These are phyloP conservation scores for Tritrichomonas foetus DNA, from an alignment of 208 protist genomes.

Conservation along the genomic window DNA sequence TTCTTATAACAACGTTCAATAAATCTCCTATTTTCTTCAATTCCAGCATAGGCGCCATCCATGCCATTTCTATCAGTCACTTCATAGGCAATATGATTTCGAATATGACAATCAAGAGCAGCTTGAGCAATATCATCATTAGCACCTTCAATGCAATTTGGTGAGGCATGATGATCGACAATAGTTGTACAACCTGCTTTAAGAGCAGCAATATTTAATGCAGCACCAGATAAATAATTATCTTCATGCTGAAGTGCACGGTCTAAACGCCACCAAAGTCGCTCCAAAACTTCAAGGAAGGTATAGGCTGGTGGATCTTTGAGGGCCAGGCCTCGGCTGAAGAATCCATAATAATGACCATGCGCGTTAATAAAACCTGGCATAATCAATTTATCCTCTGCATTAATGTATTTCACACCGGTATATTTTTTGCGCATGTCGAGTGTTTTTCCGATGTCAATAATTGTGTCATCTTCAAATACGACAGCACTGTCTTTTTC, in stretches of 20 bases:
- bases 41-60: neutral
- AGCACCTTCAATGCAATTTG: slow-evolving; percentile 5
- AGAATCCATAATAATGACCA: slow-evolving; percentile 30
- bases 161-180: slow-evolving; percentile 12
- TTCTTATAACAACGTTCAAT: slow-evolving; percentile 30
- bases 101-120: neutral
- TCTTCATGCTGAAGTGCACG: slow-evolving; percentile 30
- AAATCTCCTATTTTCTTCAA: neutral
- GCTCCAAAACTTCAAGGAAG: slow-evolving; percentile 9
- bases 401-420: neutral
- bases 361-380: slow-evolving; percentile 3
- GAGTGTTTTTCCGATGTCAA: neutral
- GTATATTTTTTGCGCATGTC: neutral
- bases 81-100: slow-evolving; percentile 38
- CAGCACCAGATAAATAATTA: neutral
- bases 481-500: neutral
- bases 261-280: slow-evolving; percentile 31
- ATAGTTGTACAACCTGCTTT: neutral
- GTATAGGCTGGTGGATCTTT: neutral
- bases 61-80: slow-evolving; percentile 14
- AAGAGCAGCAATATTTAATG: neutral
- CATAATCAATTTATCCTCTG: slow-evolving; percentile 1
- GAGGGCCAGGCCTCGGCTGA: neutral
- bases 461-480: slow-evolving; percentile 28
- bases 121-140: slow-evolving; percentile 32